phyloP scores from a whole-genome alignment of 2,329 filamentous ascomycete species.

The Fusarium sp. region DNA sequence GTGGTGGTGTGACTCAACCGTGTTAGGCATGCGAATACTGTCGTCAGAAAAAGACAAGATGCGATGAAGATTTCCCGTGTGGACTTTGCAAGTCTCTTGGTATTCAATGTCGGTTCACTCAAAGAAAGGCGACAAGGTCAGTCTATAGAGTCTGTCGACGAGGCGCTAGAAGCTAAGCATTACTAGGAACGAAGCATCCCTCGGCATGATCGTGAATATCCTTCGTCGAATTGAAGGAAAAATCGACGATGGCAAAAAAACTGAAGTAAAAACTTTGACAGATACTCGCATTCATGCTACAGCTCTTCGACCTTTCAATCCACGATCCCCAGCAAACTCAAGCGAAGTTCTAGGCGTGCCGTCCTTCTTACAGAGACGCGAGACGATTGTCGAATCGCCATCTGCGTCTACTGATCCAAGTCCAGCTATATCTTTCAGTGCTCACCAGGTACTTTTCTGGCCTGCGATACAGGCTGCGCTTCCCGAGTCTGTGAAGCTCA shows the following conservation, averaged over 20 bases:
- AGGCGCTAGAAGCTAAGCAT: neutral
- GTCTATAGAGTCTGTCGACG: fast-evolving
- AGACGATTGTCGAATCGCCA: slow-evolving; percentile 20
- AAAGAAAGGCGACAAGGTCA: slow-evolving; percentile 35
- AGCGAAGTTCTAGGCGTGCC: slow-evolving; percentile 35
- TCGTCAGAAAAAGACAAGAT: slow-evolving; percentile 40
- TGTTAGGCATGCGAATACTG: slow-evolving; percentile 41
- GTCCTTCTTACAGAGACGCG: slow-evolving; percentile 7
- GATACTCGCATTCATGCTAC: neutral
- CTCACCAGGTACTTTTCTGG: slow-evolving; percentile 30
- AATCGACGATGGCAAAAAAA: slow-evolving; percentile 26
- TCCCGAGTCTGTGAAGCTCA: slow-evolving; percentile 22
- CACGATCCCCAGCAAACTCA: slow-evolving; percentile 32
- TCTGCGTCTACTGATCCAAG: slow-evolving; percentile 6
- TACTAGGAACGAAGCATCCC: slow-evolving; percentile 31
- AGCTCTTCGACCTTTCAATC: slow-evolving; percentile 11
- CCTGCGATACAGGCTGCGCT: slow-evolving; percentile 19
- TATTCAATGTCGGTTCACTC: slow-evolving; percentile 26
- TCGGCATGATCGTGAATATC: slow-evolving; percentile 42
- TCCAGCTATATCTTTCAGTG: slow-evolving; percentile 33
- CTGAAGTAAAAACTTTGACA: neutral
- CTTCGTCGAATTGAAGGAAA: slow-evolving; percentile 42
- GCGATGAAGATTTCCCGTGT: slow-evolving; percentile 41
- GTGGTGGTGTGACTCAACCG: neutral
- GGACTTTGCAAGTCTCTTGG: slow-evolving; percentile 33